These are phyloP conservation scores for Globisporangium solare DNA, from an alignment of 352 stramenopile genomes.

Conservation along the genomic window DNA sequence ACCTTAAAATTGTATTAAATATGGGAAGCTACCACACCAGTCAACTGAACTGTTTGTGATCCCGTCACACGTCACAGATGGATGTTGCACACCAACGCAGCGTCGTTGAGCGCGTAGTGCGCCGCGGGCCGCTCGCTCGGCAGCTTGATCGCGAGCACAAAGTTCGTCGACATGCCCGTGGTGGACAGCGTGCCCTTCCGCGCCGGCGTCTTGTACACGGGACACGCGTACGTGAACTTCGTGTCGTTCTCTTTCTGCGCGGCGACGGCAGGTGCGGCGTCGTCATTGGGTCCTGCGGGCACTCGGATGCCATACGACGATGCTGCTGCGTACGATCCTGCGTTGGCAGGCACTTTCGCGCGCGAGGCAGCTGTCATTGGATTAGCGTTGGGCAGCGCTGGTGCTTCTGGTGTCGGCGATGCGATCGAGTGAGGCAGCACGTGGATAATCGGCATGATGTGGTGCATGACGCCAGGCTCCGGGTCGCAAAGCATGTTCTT, in stretches of 20 bases:
- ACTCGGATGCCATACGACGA: no score
- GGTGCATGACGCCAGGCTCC: conserved; percentile 50
- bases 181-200: conserved; percentile 89
- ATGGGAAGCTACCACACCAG: not conserved
- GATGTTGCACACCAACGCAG: conserved; percentile 81
- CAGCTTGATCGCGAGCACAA: conserved; percentile 88
- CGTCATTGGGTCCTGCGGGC: not conserved
- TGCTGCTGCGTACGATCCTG: not conserved
- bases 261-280: not conserved
- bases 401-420: not conserved
- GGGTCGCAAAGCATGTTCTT: conserved; percentile 44
- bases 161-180: conserved; percentile 92
- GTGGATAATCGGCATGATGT: conserved; percentile 83
- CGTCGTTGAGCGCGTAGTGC: conserved; percentile 88
- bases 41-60: not conserved
- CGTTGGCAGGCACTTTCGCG: not conserved
- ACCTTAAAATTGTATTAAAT: no score
- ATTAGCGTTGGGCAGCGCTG: not conserved
- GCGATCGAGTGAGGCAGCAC: conserved; percentile 56
- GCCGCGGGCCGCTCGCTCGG: conserved; percentile 62
- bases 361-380: not conserved
- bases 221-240: conserved; percentile 71
- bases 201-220: conserved; percentile 89
- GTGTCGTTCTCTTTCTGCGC: not conserved
- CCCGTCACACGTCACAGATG: conserved; percentile 4